These are phyloP conservation scores for Leccinellum albellum DNA, from an alignment of 768 basidiomycete species.

Conservation along the genomic window DNA sequence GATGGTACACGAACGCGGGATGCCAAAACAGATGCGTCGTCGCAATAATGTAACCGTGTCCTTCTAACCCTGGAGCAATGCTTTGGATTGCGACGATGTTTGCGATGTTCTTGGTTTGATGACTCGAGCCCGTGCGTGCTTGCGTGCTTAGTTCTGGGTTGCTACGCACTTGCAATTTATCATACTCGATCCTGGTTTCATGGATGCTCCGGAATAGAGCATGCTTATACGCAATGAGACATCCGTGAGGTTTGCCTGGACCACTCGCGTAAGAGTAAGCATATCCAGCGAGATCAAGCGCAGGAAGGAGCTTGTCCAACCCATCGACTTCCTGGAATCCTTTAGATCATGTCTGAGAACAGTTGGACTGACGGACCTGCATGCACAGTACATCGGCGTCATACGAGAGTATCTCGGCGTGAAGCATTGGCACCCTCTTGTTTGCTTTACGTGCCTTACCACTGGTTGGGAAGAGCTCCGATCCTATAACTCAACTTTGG, in stretches of 20 bases:
- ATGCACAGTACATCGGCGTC: slow-evolving; percentile 82
- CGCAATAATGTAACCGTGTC: slow-evolving; percentile 65
- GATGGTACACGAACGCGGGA: slow-evolving; percentile 54
- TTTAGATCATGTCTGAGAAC: not conserved
- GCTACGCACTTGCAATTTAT: slow-evolving; percentile 52
- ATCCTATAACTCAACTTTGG: slow-evolving; percentile 43
- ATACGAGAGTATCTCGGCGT: slow-evolving; percentile 67
- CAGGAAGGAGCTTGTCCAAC: slow-evolving; percentile 66
- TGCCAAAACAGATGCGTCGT: slow-evolving; percentile 98
- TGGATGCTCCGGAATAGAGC: slow-evolving; percentile 45
- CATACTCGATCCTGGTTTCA: slow-evolving; percentile 59
- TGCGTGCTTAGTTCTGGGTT: slow-evolving; percentile 31
- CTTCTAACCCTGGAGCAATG: slow-evolving; percentile 27
- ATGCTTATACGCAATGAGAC: slow-evolving; percentile 72
- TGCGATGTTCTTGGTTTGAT: slow-evolving; percentile 78
- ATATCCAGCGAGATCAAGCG: slow-evolving; percentile 64
- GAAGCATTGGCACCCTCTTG: slow-evolving; percentile 73
- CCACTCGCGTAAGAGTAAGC: slow-evolving; percentile 63
- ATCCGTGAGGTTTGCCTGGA: slow-evolving; percentile 78
- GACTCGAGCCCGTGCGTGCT: slow-evolving; percentile 52
- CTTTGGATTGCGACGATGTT: slow-evolving; percentile 64
- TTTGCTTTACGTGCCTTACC: slow-evolving; percentile 70
- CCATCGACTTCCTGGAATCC: slow-evolving; percentile 78
- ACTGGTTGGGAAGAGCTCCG: slow-evolving; percentile 80
- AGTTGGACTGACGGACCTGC: slow-evolving; percentile 50